Base-by-base conservation (phyloP, 139 green algal genomes). In the Mesostigma viride region DNA sequence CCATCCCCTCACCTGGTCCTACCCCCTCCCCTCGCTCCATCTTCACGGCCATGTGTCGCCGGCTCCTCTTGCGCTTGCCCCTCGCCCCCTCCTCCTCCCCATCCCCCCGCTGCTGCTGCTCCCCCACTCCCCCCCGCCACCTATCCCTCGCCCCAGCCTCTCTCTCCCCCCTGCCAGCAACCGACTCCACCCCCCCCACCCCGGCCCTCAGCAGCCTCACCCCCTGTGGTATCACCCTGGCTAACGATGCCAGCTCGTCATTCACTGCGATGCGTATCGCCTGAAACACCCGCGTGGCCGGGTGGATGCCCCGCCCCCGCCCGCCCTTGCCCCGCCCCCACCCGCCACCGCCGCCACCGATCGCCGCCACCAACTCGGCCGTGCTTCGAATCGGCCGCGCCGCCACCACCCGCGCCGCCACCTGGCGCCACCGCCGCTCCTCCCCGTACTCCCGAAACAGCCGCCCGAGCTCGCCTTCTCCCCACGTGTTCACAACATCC, bases 221-320 rank as follows among this genome's bases (percentile, higher is more conserved):
- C 1, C 79, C 80, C 1, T 53, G n/a, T 0, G 86, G 86, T 14
- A 94, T 33, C 58, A 57, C 79, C n/a, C 72, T 68, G 0, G 76
- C 65, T 2, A 93, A 57, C 2, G 62, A 70, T 0, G 36, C 59
- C 1, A 90, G 82, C 82, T 98, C 92, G 68, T 91, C 84, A 74
- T 98, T 98, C 1, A 96, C 90, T 3, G 88, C 92, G 30, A 98
- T 98, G 24, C 92, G 79, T 20, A 98, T 69, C 1, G 88, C 92
- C 81, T 95, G 88, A 63, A 95, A 95, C 33, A 84, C 85, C 17
- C 89, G 72, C 14, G 91, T 97, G 40, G 91, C 91, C 1, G 91
- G 91, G 74, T 97, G 91, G 11, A 92, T 91, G 61, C 76, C 40
- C 27, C 53, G 30, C n/a, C 64, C 66, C 5, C 48, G 35, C 40